These are phyloP conservation scores for Pythium brassicae DNA, from an alignment of 352 stramenopile species.

Conservation along the genomic window DNA sequence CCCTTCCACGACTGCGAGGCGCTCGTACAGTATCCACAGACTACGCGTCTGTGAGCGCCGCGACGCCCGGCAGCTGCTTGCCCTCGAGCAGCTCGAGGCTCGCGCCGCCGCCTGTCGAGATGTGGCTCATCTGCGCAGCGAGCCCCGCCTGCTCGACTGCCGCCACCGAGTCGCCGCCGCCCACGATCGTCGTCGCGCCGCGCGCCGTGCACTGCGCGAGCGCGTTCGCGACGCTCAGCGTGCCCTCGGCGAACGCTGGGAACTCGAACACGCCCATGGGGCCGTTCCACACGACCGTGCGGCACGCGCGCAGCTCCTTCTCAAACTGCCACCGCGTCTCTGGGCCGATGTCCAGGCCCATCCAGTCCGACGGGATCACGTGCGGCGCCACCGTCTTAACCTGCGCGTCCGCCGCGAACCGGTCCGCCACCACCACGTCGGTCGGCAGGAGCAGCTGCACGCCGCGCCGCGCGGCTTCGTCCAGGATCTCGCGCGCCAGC, in stretches of 20 bases:
- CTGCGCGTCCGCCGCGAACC: constrained; percentile 65
- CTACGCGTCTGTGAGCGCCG: constrained; percentile 81
- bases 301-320: constrained; percentile 88
- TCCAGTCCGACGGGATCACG: constrained; percentile 94
- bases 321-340: constrained; percentile 56
- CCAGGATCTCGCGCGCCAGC: constrained; percentile 89
- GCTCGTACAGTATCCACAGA: no score
- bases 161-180: constrained; percentile 95
- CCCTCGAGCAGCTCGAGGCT: constrained; percentile 98
- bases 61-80: constrained; percentile 97
- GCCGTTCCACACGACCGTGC: constrained; percentile 92
- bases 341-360: constrained; percentile 89
- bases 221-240: constrained; percentile 89
- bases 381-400: constrained; percentile 60
- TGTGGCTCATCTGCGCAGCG: constrained; percentile 93
- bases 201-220: constrained; percentile 85
- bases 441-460: constrained; percentile 89
- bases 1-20: no score
- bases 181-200: constrained; percentile 87
- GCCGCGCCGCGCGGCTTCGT: constrained; percentile 82
- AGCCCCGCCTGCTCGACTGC: constrained; percentile 93
- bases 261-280: constrained; percentile 99
- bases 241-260: constrained; percentile 94
- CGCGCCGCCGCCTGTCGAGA: constrained; percentile 97
- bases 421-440: constrained; percentile 95